These are phyloP conservation scores for Xylaria sp. DNA, from an alignment of 2,329 filamentous ascomycete genomes.

Conservation along the genomic window DNA sequence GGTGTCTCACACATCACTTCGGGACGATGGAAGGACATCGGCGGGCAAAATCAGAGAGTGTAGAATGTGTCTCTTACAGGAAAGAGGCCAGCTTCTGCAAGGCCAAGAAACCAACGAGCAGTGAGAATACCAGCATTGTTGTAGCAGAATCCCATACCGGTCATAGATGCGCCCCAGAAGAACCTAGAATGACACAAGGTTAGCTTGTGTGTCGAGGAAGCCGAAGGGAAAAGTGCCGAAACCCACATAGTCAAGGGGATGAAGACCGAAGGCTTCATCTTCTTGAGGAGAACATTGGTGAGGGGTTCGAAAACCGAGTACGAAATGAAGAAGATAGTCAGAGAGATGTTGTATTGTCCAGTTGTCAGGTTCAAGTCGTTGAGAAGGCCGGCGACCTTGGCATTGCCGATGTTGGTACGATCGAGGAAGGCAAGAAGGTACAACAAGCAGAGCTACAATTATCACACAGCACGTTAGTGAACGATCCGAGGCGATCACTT, in stretches of 20 bases:
- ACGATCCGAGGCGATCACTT: not conserved
- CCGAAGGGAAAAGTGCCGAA: slow-evolving; percentile 6
- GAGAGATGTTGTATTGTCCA: slow-evolving; percentile 63
- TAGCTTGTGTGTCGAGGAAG: slow-evolving; percentile 16
- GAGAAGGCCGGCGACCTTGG: slow-evolving; percentile 51
- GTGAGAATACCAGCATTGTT: slow-evolving; percentile 62
- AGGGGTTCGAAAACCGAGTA: slow-evolving; percentile 74
- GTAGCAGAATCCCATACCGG: slow-evolving; percentile 61
- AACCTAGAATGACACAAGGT: slow-evolving; percentile 38
- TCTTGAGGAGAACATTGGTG: slow-evolving; percentile 77
- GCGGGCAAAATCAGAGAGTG: not conserved
- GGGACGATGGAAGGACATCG: not conserved
- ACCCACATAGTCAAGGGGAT: slow-evolving; percentile 74
- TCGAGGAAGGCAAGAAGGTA: slow-evolving; percentile 69
- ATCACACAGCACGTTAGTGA: slow-evolving; percentile 2
- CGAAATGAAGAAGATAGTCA: slow-evolving; percentile 83
- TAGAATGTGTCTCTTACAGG: slow-evolving; percentile 35
- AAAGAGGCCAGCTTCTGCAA: slow-evolving; percentile 71
- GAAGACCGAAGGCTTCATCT: slow-evolving; percentile 69
- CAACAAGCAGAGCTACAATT: slow-evolving; percentile 16
- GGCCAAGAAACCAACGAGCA: slow-evolving; percentile 64
- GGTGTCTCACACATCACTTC: not conserved
- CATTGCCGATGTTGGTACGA: slow-evolving; percentile 70
- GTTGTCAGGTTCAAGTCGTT: slow-evolving; percentile 57
- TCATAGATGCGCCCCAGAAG: slow-evolving; percentile 63